A percentile compares a stretch with the other conserved stretches of the same genome.
Conservation (phyloP, 1,284 basidiomycete genomes). For the Phlebopus sp. region DNA sequence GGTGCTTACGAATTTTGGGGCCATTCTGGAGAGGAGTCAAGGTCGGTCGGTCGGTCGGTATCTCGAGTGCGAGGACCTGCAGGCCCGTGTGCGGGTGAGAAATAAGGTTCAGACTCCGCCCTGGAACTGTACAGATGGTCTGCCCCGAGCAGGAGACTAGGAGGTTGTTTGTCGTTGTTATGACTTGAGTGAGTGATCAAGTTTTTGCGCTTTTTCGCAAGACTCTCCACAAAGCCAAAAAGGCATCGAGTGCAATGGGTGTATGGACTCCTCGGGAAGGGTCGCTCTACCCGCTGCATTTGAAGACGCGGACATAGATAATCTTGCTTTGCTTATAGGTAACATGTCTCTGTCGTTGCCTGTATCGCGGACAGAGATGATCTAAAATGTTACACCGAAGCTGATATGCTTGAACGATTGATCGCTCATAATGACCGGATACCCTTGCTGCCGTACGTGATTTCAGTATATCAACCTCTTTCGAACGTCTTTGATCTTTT, state of each 20-base stretch:
- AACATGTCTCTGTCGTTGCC: constrained; percentile 17
- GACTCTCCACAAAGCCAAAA: constrained; percentile 18
- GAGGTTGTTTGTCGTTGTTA: constrained; percentile 22
- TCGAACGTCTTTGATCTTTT: constrained; percentile 22
- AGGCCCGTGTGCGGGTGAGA: constrained; percentile 19
- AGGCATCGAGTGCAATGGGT: constrained; percentile 62
- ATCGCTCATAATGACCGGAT: constrained; percentile 94
- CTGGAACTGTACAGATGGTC: constrained; percentile 52
- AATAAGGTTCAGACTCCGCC: constrained; percentile 53
- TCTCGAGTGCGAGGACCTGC: constrained; percentile 10
- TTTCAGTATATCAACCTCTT: constrained; percentile 8
- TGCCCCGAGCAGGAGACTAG: constrained; percentile 7
- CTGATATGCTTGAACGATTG: constrained; percentile 91
- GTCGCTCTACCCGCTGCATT: constrained; percentile 73
- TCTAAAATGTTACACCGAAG: constrained; percentile 39
- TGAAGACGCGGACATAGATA: constrained; percentile 76
- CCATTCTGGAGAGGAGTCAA: constrained; percentile 47
- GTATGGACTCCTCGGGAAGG: constrained; percentile 67
- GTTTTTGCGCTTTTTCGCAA: not conserved
- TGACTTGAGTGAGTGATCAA: constrained; percentile 9
- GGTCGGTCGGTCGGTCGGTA: constrained; percentile 10
- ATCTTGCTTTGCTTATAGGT: constrained; percentile 86
- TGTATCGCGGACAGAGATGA: constrained; percentile 17
- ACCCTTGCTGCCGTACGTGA: constrained; percentile 72
- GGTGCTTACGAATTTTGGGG: constrained; percentile 71